Percentiles rank a stretch among this genome's conserved stretches.
Evolutionary conservation across 257 asterid genomes (phyloP).

Genomic region (Solanum piurae): DNA sequence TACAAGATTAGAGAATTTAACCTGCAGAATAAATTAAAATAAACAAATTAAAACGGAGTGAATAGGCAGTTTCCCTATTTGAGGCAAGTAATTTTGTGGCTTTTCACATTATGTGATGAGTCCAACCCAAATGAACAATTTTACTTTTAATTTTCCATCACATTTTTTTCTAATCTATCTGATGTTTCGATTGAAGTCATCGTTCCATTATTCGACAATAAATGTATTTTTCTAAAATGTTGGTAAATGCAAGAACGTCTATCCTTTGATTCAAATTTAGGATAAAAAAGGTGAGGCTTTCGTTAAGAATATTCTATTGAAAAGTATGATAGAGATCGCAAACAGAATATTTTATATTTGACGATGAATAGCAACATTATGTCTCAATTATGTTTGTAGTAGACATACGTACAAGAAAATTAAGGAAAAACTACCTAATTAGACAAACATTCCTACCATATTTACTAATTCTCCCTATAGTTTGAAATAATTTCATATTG

Average conservation of each 20-base stretch:
- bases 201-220: neutral
- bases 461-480: no score
- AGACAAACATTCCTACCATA: neutral
- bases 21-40: fast-evolving
- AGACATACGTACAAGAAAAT: no score
- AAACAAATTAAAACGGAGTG: no score
- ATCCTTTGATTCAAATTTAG: neutral
- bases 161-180: no score
- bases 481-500: neutral
- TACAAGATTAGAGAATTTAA: no score
- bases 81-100: neutral
- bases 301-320: no score
- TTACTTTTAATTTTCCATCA: neutral
- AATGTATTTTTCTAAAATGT: neutral
- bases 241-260: neutral
- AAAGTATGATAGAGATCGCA: neutral
- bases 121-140: neutral
- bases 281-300: neutral
- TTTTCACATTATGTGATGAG: neutral
- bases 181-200: neutral
- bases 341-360: no score
- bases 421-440: no score
- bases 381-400: neutral
- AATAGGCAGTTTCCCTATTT: no score
- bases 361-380: no score